Conservation (phyloP, 2,329 filamentous ascomycete genomes). For the Botrytis byssoidea region DNA sequence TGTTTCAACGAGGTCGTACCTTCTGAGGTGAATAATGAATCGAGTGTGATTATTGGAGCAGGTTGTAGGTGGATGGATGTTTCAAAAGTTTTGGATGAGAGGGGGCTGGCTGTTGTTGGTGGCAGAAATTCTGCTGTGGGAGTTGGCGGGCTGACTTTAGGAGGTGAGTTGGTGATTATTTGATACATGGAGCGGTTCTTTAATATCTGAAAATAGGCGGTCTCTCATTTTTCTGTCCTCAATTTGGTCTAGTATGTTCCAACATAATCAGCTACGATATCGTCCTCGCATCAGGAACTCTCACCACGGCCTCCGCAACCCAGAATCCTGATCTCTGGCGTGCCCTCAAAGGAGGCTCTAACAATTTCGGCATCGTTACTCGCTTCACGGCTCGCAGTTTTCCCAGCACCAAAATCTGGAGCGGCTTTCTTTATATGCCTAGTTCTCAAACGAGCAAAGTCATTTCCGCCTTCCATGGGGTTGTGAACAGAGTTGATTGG, state of each 20-base stretch:
- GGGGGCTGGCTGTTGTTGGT: slow-evolving; percentile 41
- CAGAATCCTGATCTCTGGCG: slow-evolving; percentile 24
- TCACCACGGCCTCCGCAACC: slow-evolving; percentile 22
- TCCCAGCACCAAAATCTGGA: slow-evolving; percentile 36
- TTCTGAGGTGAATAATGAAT: slow-evolving; percentile 34
- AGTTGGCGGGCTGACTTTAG: slow-evolving; percentile 30
- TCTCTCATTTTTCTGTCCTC: slow-evolving; percentile 29
- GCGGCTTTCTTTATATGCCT: slow-evolving; percentile 40
- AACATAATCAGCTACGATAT: slow-evolving; percentile 28
- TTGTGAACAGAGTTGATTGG: slow-evolving; percentile 20
- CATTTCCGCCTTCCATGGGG: slow-evolving; percentile 34
- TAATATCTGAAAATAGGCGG: slow-evolving; percentile 16
- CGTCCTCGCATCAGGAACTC: slow-evolving; percentile 23
- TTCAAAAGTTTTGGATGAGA: slow-evolving; percentile 30
- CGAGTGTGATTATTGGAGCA: slow-evolving; percentile 38
- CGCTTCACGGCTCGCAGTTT: slow-evolving; percentile 22
- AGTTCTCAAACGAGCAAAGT: slow-evolving; percentile 30
- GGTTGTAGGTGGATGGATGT: slow-evolving; percentile 42
- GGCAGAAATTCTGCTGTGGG: slow-evolving; percentile 39
- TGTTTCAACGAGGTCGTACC: slow-evolving; percentile 34
- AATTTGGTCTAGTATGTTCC: slow-evolving; percentile 26
- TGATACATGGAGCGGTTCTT: neutral
- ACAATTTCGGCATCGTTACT: slow-evolving; percentile 28
- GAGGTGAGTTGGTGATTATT: slow-evolving; percentile 25
- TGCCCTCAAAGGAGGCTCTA: slow-evolving; percentile 28